phyloP scores from a whole-genome alignment of 2,329 filamentous ascomycete genomes.

The Dissoconium aciculare region DNA sequence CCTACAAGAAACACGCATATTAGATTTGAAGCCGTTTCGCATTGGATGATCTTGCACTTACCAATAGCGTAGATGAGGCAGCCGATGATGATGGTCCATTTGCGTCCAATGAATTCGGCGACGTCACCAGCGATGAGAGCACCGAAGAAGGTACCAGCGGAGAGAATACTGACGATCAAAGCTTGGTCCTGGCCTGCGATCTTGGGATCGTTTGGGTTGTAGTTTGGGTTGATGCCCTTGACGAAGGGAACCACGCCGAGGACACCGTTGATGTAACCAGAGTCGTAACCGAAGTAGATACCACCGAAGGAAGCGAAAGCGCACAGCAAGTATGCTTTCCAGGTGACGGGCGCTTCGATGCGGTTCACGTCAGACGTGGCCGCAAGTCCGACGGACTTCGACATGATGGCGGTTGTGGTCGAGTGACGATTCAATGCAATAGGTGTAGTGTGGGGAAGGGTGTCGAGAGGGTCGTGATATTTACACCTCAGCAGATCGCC shows the following conservation, averaged over 20 bases:
- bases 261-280: conserved; percentile 52
- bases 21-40: too few relatives aligned
- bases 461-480: too few relatives aligned
- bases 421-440: not conserved
- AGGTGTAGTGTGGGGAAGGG: not conserved
- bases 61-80: conserved; percentile 53
- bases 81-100: conserved; percentile 54
- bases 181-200: conserved; percentile 31
- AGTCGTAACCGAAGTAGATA: conserved; percentile 68
- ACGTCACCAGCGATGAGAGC: conserved; percentile 64
- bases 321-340: conserved; percentile 30
- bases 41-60: conserved; percentile 8
- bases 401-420: not conserved
- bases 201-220: conserved; percentile 13
- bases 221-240: conserved; percentile 33
- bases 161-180: conserved; percentile 62
- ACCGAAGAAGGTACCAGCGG: conserved; percentile 56
- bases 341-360: conserved; percentile 37
- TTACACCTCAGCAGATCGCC: too few relatives aligned
- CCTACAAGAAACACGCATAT: conserved; percentile 12
- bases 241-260: conserved; percentile 36
- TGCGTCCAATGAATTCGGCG: conserved; percentile 59
- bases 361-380: conserved; percentile 38
- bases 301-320: conserved; percentile 37
- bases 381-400: conserved; percentile 11